Evolutionary conservation across 305 asterid species (phyloP).

Genomic region (Petunia hybrid): DNA sequence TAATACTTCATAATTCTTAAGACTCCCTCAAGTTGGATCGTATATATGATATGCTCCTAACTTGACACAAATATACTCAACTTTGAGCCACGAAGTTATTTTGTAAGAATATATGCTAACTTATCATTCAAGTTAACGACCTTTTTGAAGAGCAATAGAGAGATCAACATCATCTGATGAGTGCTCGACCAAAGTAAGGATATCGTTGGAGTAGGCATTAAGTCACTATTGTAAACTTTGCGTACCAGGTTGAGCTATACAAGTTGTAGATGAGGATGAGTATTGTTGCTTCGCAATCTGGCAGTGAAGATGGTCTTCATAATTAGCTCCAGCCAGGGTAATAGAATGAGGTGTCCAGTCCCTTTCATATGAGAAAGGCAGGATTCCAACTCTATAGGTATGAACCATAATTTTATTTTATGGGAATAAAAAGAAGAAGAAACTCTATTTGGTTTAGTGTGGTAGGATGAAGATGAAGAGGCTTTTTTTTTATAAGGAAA

Average conservation of each 20-base stretch:
- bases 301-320: too few relatives aligned
- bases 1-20: too few relatives aligned
- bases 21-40: too few relatives aligned
- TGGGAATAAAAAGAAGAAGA: neutral
- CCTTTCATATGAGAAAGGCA: neutral
- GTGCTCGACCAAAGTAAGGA: too few relatives aligned
- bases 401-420: neutral
- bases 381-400: neutral
- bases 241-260: too few relatives aligned
- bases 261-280: too few relatives aligned
- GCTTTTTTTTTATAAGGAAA: neutral
- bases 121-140: neutral
- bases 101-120: slow-evolving; percentile 9
- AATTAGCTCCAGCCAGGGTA: neutral
- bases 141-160: too few relatives aligned
- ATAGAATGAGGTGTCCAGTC: neutral
- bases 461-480: neutral
- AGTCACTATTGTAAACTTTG: too few relatives aligned
- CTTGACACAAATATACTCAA: neutral
- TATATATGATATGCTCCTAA: neutral
- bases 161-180: too few relatives aligned
- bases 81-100: neutral
- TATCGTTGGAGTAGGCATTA: too few relatives aligned
- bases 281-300: too few relatives aligned
- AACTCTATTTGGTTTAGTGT: neutral